These are phyloP conservation scores for Yamadazyma kanchanaburiensis DNA, from an alignment of 1,139 yeast genomes.

Conservation along the genomic window DNA sequence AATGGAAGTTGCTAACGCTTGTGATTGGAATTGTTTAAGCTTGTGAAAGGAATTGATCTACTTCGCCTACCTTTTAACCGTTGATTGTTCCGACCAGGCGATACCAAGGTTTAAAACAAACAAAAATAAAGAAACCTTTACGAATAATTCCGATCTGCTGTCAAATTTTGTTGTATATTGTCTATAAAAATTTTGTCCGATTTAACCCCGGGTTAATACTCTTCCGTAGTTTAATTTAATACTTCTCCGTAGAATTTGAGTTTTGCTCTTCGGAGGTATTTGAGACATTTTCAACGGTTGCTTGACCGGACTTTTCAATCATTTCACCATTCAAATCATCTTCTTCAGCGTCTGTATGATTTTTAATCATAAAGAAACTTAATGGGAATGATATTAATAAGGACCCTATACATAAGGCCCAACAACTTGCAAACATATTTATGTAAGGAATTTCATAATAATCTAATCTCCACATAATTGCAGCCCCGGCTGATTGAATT, in stretches of 20 bases:
- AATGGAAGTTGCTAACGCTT: slow-evolving; percentile 3
- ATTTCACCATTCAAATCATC: slow-evolving; percentile 25
- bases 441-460: slow-evolving; percentile 40
- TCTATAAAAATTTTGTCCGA: too few species aligned
- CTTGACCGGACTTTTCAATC: slow-evolving; percentile 7
- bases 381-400: slow-evolving; percentile 38
- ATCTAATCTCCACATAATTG: slow-evolving; percentile 54
- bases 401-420: slow-evolving; percentile 54
- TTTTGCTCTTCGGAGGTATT: too few species aligned
- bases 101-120: too few species aligned
- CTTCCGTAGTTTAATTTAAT: too few species aligned
- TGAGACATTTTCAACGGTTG: slow-evolving; percentile 1
- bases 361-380: slow-evolving; percentile 41
- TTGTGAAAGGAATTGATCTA: too few species aligned
- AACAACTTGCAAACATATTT: slow-evolving; percentile 48
- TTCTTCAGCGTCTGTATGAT: slow-evolving; percentile 40
- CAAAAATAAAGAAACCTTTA: too few species aligned
- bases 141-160: too few species aligned
- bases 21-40: too few species aligned
- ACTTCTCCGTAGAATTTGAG: background rate
- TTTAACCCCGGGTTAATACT: background rate
- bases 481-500: slow-evolving; percentile 63
- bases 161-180: too few species aligned
- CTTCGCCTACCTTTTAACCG: too few species aligned
- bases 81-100: too few species aligned